These are phyloP conservation scores for Boletus pseudo-olivaceus DNA, from an alignment of 768 basidiomycete genomes.

Conservation along the genomic window DNA sequence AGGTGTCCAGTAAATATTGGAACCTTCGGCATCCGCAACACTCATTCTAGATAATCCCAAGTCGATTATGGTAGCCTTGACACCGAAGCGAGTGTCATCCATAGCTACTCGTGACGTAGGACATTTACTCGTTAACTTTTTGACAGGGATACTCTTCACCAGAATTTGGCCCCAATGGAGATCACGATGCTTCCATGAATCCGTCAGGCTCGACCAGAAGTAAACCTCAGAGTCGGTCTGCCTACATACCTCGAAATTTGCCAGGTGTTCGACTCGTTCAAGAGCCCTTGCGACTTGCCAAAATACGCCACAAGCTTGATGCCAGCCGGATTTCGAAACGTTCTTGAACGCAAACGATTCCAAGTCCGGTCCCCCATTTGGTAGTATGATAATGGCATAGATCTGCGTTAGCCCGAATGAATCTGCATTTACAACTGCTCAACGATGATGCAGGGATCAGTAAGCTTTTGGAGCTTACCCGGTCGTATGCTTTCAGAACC, in stretches of 20 bases:
- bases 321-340: constrained; percentile 65
- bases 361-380: constrained; percentile 87
- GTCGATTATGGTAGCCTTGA: constrained; percentile 87
- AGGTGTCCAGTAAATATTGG: constrained; percentile 64
- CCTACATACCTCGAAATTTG: constrained; percentile 78
- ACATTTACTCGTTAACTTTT: constrained; percentile 33
- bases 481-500: constrained; percentile 85
- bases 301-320: constrained; percentile 83
- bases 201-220: neutral
- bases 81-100: constrained; percentile 65
- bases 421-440: constrained; percentile 42
- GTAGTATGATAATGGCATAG: constrained; percentile 87
- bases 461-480: constrained; percentile 44
- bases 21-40: constrained; percentile 44
- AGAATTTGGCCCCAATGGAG: constrained; percentile 98
- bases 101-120: constrained; percentile 42
- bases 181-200: constrained; percentile 78
- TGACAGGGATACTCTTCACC: constrained; percentile 52
- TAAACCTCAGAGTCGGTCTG: neutral
- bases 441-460: neutral
- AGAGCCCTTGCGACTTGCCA: constrained; percentile 85
- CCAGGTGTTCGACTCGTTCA: constrained; percentile 72
- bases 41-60: constrained; percentile 89
- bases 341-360: constrained; percentile 75
- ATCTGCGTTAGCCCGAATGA: constrained; percentile 70